Percentiles rank a stretch among this genome's conserved stretches.
Conservation (phyloP, 495 filamentous ascomycete genomes). For the Xylaria acuta region DNA sequence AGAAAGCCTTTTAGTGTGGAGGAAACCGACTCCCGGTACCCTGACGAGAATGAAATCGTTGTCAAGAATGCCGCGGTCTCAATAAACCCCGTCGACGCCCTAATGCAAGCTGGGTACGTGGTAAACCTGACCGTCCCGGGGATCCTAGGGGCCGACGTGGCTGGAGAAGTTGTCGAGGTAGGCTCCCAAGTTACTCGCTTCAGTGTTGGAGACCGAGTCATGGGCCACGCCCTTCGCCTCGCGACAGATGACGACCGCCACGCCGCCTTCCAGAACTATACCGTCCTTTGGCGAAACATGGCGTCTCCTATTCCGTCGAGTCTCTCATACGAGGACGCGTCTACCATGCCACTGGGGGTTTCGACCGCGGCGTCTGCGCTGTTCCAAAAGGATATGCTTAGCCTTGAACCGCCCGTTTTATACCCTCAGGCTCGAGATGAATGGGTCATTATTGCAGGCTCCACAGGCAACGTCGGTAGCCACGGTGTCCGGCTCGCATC, state of each 20-base stretch:
- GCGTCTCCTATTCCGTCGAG: conserved; percentile 45
- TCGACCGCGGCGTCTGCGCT: conserved; percentile 54
- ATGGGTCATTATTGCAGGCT: conserved; percentile 56
- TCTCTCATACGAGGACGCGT: conserved; percentile 47
- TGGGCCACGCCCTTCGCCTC: conserved; percentile 35
- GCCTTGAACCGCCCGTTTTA: conserved; percentile 25
- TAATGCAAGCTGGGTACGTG: conserved; percentile 40
- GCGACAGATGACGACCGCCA: conserved; percentile 26
- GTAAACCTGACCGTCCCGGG: conserved; percentile 45
- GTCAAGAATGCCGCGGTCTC: conserved; percentile 42
- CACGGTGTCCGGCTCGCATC: conserved; percentile 63
- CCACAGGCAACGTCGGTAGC: conserved; percentile 52
- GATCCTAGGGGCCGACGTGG: conserved; percentile 59
- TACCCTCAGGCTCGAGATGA: conserved; percentile 39
- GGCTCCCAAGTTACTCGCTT: conserved; percentile 51
- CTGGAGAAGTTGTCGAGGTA: conserved; percentile 57
- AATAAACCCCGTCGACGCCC: conserved; percentile 53
- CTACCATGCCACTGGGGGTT: conserved; percentile 54
- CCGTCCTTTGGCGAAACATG: conserved; percentile 46
- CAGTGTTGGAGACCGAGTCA: conserved; percentile 52
- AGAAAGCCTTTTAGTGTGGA: conserved; percentile 28
- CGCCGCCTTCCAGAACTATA: conserved; percentile 47
- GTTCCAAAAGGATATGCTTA: conserved; percentile 46
- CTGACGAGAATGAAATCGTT: conserved; percentile 32
- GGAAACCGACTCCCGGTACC: conserved; percentile 21